Percentiles rank a stretch among this genome's conserved stretches.
These are phyloP conservation scores for Acer saccharum DNA, from an alignment of 345 rosid genomes.

Conservation along the genomic window DNA sequence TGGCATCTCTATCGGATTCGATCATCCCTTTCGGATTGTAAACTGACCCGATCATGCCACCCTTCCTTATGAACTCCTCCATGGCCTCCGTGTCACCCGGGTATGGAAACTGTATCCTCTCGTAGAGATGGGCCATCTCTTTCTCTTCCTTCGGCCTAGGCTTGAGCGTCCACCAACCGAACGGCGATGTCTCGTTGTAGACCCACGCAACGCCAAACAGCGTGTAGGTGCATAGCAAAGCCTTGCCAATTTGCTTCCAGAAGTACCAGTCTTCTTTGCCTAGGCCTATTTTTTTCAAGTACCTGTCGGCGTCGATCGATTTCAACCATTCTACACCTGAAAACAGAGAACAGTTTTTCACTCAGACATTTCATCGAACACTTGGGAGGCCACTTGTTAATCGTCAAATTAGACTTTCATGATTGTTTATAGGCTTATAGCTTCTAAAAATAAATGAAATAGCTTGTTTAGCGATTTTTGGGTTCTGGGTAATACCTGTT, in stretches of 20 bases:
- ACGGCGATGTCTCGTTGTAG: conserved; percentile 79
- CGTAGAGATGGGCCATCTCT: conserved; percentile 76
- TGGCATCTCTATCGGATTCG: conserved; percentile 54
- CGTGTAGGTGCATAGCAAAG: conserved; percentile 72
- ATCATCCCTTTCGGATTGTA: conserved; percentile 72
- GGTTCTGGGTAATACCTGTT: conserved; percentile 44
- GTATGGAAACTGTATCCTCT: conserved; percentile 78
- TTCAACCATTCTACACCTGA: conserved; percentile 59
- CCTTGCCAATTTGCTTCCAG: conserved; percentile 87
- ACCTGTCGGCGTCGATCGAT: conserved; percentile 52
- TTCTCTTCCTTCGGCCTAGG: conserved; percentile 83
- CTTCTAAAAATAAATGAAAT: neutral
- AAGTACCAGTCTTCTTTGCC: conserved; percentile 68
- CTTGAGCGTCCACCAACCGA: conserved; percentile 94
- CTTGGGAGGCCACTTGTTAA: neutral
- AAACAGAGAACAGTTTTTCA: conserved; percentile 6
- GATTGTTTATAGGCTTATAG: neutral
- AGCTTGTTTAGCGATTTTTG: neutral
- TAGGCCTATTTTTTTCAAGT: conserved; percentile 66
- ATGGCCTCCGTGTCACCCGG: conserved; percentile 86
- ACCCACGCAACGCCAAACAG: conserved; percentile 69
- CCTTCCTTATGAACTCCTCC: conserved; percentile 85
- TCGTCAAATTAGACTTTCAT: too few species aligned
- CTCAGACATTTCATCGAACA: conserved; percentile 34
- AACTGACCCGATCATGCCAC: conserved; percentile 75